Conservation (phyloP, 2,329 filamentous ascomycete species). For the Colletotrichum aenigma region DNA sequence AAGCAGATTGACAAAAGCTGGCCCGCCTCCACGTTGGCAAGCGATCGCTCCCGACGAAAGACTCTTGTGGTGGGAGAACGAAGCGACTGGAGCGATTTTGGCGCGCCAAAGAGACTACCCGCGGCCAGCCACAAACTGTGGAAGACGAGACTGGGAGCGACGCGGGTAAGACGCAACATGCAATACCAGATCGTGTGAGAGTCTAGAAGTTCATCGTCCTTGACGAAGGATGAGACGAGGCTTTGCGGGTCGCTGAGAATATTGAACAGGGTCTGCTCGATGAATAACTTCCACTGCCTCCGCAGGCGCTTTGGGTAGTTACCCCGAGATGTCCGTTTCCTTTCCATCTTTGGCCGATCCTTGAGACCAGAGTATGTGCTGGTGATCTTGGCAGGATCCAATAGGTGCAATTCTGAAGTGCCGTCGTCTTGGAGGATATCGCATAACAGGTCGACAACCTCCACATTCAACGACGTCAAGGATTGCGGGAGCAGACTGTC, state of each 20-base stretch:
- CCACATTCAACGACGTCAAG: slow-evolving; percentile 55
- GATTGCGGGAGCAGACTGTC: slow-evolving; percentile 59
- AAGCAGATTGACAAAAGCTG: slow-evolving; percentile 64
- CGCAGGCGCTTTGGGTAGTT: slow-evolving; percentile 35
- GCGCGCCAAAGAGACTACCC: slow-evolving; percentile 61
- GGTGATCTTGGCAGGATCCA: slow-evolving; percentile 36
- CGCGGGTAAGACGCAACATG: slow-evolving; percentile 63
- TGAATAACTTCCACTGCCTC: slow-evolving; percentile 63
- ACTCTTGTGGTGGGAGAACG: slow-evolving; percentile 41
- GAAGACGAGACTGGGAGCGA: slow-evolving; percentile 62
- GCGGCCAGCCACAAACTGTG: slow-evolving; percentile 69
- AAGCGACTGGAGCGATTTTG: slow-evolving; percentile 45
- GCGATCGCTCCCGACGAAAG: slow-evolving; percentile 37
- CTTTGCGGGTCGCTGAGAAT: slow-evolving; percentile 63
- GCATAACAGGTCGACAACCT: slow-evolving; percentile 64
- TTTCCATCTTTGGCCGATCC: slow-evolving; percentile 30
- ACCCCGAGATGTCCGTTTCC: slow-evolving; percentile 30
- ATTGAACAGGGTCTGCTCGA: slow-evolving; percentile 68
- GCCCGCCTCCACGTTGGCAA: slow-evolving; percentile 56
- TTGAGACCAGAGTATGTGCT: slow-evolving; percentile 5
- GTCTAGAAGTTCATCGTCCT: slow-evolving; percentile 57
- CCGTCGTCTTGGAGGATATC: slow-evolving; percentile 62
- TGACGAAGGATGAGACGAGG: slow-evolving; percentile 61
- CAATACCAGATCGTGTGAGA: slow-evolving; percentile 68
- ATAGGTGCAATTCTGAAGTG: slow-evolving; percentile 53